Base-by-base conservation (phyloP, 768 basidiomycete species). In the Cubamyces lactineus region DNA sequence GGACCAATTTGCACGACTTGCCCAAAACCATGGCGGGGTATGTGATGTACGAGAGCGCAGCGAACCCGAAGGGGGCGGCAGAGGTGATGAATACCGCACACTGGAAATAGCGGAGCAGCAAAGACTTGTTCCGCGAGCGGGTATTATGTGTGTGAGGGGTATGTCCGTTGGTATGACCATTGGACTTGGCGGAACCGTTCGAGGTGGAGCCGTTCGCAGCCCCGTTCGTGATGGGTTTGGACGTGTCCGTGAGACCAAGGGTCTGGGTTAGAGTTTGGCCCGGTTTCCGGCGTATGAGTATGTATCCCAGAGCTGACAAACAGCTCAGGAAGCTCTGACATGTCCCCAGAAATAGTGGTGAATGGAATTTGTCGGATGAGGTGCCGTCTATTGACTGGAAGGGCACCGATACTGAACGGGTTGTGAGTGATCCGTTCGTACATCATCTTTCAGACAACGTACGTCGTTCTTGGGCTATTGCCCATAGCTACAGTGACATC, bases 21-120 rank as follows among this genome's bases (percentile, higher is more conserved):
- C 93, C 97, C 66, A 98, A 89, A 38, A 98, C 96, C 92, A 98
- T 96, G 46, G 96, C 94, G 52, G 97, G 97, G 80, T 98, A 98
- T 17, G 94, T 94, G 72, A 99, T 95, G 77, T 96, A 93, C 24
- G 92, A 87, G 45, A 98, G 88, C 5, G 95, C 87, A 12, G 95
- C 91, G 77, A 98, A 98, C 54, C 96, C 96, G 72, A 98, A 96
- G 3, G 96, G 97, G 21, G 94, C 91, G 1, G 96, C 96, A 41
- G 86, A 78, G 42, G 95, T 95, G 66, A 97, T 92, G 74, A 94
- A 89, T 23, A 90, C 71, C 23, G 96, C 86, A 72, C 94, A 91
- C 74, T 93, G 92, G 55, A 94, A 79, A 75, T 93, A 94, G 42
- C 84, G 77, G 21, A 86, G 76, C 51, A 94, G 81, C n/a, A 93